Base-by-base conservation (phyloP, 805 yeast species). In the Candida lessepsii region DNA sequence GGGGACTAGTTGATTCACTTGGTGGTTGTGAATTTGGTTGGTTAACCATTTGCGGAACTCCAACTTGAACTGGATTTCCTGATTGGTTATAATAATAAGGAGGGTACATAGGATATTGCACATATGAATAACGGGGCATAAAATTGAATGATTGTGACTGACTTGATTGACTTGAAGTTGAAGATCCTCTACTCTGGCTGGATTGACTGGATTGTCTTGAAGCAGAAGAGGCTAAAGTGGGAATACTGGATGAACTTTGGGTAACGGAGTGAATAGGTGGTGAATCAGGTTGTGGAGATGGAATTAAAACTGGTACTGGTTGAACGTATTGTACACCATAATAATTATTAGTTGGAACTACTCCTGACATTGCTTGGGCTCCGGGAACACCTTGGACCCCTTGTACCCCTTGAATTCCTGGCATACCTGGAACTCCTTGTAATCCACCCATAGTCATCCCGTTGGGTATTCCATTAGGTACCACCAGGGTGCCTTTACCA, bases 231-330 rank as follows among this genome's bases (percentile, higher is more conserved):
- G 24, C 20, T 14, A 32, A 21, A n/a, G 35, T 20, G n/a, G 35
- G 35, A 23, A 21, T 32, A n/a, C 20, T 28, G 5, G 35, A 21
- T 4, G 27, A 14, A 5, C 17, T 14, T 10, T 23, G 25, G 13
- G 28, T 4, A 15, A 23, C 11, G 5, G 35, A 19, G 17, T 26
- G 35, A 16, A 16, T 24, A 20, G 37, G 32, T 23, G 41, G 42
- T 5, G 42, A 29, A n/a, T 34, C 32, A 17, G 35, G 35, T 13
- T 37, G 35, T 18, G 30, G 26, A 3, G 30, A 24, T 16, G 35
- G 29, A 17, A 29, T 15, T 11, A 29, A n/a, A 4, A 37, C 19
- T 16, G 35, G 34, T 9, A 37, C 35, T 21, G 28, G 35, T 29
- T 21, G 35, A 6, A 29, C 27, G 35, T 37, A 30, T 20, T 15